Conservation (phyloP, 768 basidiomycete species). For the Amanita pseudoporphyria region DNA sequence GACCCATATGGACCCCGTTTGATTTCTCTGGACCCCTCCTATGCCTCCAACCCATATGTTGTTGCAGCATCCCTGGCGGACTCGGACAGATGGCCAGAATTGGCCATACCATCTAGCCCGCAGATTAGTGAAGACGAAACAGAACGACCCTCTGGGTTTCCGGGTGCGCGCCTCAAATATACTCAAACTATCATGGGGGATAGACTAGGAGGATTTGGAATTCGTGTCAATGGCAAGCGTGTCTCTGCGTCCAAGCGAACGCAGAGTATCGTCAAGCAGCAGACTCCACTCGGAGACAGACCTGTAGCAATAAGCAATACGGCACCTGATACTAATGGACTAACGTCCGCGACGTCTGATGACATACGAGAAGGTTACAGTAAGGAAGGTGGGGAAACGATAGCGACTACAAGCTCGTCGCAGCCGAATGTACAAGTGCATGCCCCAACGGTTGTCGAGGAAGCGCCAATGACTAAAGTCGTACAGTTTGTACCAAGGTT, state of each 20-base stretch:
- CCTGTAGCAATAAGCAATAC: conserved; percentile 23
- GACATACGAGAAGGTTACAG: conserved; percentile 22
- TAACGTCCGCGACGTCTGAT: conserved; percentile 17
- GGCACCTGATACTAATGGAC: conserved; percentile 20
- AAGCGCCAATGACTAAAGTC: conserved; percentile 38
- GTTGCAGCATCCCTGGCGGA: conserved; percentile 74
- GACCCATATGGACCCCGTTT: conserved; percentile 79
- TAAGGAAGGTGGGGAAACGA: conserved; percentile 12
- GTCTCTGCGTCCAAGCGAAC: conserved; percentile 41
- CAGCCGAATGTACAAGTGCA: conserved; percentile 31
- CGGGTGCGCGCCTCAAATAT: conserved; percentile 59
- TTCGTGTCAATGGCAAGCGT: conserved; percentile 65
- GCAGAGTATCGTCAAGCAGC: conserved; percentile 27
- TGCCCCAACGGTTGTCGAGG: conserved; percentile 29
- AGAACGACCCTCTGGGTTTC: conserved; percentile 37
- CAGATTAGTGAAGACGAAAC: conserved; percentile 64
- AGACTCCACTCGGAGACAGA: conserved; percentile 24
- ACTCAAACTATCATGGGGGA: conserved; percentile 85
- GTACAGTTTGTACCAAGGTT: conserved; percentile 68
- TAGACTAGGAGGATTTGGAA: conserved; percentile 61
- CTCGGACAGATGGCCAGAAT: conserved; percentile 75
- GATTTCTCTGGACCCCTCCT: conserved; percentile 70
- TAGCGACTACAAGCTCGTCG: conserved; percentile 16
- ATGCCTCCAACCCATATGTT: conserved; percentile 78
- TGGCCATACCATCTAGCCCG: conserved; percentile 61